These are phyloP conservation scores for Clonostachys sp. DNA, from an alignment of 2,329 filamentous ascomycete genomes.

Conservation along the genomic window DNA sequence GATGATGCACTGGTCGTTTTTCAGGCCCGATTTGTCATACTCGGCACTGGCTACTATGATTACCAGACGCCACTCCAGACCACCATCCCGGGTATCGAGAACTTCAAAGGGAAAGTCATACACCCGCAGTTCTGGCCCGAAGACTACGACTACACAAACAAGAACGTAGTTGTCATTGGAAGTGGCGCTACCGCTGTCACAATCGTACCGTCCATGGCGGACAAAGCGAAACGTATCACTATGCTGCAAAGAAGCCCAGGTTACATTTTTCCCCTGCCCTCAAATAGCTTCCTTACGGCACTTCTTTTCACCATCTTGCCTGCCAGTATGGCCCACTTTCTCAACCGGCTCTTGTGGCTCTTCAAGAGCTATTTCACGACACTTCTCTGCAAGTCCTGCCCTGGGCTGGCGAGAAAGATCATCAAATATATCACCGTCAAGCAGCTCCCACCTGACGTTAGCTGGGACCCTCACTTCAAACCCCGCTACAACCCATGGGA, in stretches of 20 bases:
- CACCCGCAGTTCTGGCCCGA: slow-evolving; percentile 75
- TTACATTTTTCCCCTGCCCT: slow-evolving; percentile 52
- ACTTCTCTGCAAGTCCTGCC: slow-evolving; percentile 44
- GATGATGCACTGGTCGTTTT: slow-evolving; percentile 13
- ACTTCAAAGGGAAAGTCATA: slow-evolving; percentile 38
- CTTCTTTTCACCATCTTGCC: slow-evolving; percentile 34
- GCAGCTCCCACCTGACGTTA: slow-evolving; percentile 42
- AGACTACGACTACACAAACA: slow-evolving; percentile 58
- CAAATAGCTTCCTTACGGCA: slow-evolving; percentile 25
- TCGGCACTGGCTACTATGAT: slow-evolving; percentile 62
- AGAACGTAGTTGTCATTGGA: slow-evolving; percentile 63
- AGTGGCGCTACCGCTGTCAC: slow-evolving; percentile 65
- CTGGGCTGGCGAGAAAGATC: slow-evolving; percentile 33
- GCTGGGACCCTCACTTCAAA: slow-evolving; percentile 48
- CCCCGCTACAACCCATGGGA: slow-evolving; percentile 58
- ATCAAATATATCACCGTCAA: slow-evolving; percentile 32
- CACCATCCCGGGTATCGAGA: slow-evolving; percentile 34
- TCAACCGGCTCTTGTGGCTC: slow-evolving; percentile 42
- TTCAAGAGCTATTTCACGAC: slow-evolving; percentile 31
- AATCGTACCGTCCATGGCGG: slow-evolving; percentile 55
- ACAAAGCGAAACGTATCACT: slow-evolving; percentile 54
- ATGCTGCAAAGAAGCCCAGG: slow-evolving; percentile 67
- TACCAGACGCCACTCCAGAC: slow-evolving; percentile 55
- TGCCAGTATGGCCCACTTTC: slow-evolving; percentile 30
- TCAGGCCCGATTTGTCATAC: slow-evolving; percentile 47